Percentiles rank a stretch among this genome's conserved stretches.
These are phyloP conservation scores for Boletus edulis DNA, from an alignment of 768 basidiomycete genomes.

Conservation along the genomic window DNA sequence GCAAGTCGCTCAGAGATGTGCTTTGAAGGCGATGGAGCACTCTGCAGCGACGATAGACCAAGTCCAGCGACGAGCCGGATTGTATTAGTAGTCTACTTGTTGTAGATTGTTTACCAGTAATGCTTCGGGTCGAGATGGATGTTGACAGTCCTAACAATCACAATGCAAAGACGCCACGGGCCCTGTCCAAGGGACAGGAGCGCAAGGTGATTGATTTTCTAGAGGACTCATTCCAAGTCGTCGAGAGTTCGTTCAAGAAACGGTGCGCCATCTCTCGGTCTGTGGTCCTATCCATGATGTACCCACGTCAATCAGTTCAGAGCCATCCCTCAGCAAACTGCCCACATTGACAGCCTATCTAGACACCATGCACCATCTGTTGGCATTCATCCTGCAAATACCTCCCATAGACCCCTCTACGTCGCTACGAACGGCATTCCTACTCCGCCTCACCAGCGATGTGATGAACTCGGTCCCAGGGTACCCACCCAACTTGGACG, in stretches of 20 bases:
- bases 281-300: not conserved
- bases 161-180: not conserved
- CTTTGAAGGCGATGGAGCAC: conserved; percentile 54
- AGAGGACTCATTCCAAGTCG: conserved; percentile 61
- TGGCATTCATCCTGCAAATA: conserved; percentile 67
- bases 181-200: conserved; percentile 59
- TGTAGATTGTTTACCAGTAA: conserved; percentile 21
- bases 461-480: conserved; percentile 58
- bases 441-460: conserved; percentile 74
- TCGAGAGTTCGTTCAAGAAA: conserved; percentile 72
- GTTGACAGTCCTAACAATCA: too few relatives aligned
- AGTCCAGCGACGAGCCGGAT: conserved; percentile 55
- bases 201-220: conserved; percentile 61
- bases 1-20: conserved; percentile 63
- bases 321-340: conserved; percentile 44
- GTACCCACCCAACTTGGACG: conserved; percentile 47
- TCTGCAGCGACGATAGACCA: conserved; percentile 63
- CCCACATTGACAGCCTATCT: conserved; percentile 62
- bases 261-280: conserved; percentile 46
- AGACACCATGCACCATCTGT: conserved; percentile 49
- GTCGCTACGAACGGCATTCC: conserved; percentile 58
- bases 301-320: conserved; percentile 15
- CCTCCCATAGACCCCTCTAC: conserved; percentile 73
- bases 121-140: too few relatives aligned
- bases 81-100: conserved; percentile 22